phyloP scores from a whole-genome alignment of 2,329 filamentous ascomycete species.

The Colletotrichum chlorophyti region DNA sequence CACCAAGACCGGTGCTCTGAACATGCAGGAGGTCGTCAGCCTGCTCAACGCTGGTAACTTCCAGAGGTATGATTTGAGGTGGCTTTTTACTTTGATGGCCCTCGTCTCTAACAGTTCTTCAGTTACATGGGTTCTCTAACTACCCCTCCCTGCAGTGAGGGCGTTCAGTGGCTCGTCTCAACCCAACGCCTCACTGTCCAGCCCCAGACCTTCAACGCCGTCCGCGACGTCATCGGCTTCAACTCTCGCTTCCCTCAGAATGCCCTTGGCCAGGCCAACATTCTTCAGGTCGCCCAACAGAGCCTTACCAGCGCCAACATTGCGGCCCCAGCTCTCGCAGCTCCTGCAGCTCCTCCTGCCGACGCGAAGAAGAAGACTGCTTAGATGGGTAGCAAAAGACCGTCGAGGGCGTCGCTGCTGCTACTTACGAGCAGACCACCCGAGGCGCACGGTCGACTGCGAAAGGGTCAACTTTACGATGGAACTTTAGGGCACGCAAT shows the following conservation, averaged over 20 bases:
- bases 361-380: not conserved
- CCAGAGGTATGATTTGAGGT: conserved; percentile 41
- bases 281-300: conserved; percentile 36
- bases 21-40: conserved; percentile 50
- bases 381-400: too few relatives aligned
- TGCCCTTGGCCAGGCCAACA: conserved; percentile 45
- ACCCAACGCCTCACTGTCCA: conserved; percentile 48
- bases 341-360: not conserved
- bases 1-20: conserved; percentile 47
- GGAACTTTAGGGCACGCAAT: not conserved
- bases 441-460: not conserved
- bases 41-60: conserved; percentile 44
- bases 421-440: not conserved
- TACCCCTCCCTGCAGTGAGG: conserved; percentile 56
- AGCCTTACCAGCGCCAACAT: conserved; percentile 9
- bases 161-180: conserved; percentile 55
- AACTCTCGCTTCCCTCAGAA: conserved; percentile 56
- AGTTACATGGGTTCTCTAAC: conserved; percentile 56
- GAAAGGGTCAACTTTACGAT: not conserved
- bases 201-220: conserved; percentile 44
- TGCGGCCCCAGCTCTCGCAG: not conserved
- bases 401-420: not conserved
- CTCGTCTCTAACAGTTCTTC: not conserved
- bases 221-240: conserved; percentile 52
- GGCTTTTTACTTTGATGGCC: not conserved